Evolutionary conservation across 225 moss, liverwort and hornwort species (phyloP), one percentile per base, ranked within the genome.

Genomic region (Pseudisothecium myosuroides): DNA sequence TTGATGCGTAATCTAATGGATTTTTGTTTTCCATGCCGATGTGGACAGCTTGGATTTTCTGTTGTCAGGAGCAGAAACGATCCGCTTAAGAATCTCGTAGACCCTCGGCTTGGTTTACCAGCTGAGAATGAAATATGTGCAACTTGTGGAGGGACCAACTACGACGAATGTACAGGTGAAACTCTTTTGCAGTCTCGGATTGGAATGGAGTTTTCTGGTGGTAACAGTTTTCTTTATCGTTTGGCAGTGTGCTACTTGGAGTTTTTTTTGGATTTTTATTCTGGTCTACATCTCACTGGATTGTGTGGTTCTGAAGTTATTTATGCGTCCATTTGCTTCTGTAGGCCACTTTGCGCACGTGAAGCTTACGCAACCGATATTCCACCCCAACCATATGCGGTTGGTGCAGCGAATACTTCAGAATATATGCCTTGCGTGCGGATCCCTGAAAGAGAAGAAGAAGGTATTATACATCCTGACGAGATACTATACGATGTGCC

Each of bases 101-200:
- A 94, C 85, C 90, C 94, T 89, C 94, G 94, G n/a, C 94, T 94
- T 68, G 94, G 94, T 69, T 88, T 93, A 82, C 94, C 94, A 85
- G 89, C 93, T 64, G 94, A 92, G 88, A 88, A 94, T 87, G 93
- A 91, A 86, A 90, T 77, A 68, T 94, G 94, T 76, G 91, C 88
- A 43, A 94, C 94, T 67, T 94, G 94, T 83, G 91, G 94, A 66
- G 94, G 94, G 36, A 90, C 85, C 80, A 94, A 87, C 80, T 91
- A 89, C 69, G 92, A 94, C n/a, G 92, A 93, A 87, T 94, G 94
- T 77, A 83, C 94, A 94, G 94, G 94, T 93, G 81, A 87, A 66
- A 61, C 67, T 55, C 55, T 56, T 47, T 63, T 31, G 63, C 56
- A 64, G 18, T 82, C 77, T 72, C 56, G 50, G 85, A 78, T 79